Evolutionary conservation across 345 rosid species (phyloP).

Genomic region (Hibiscus syriacus): DNA sequence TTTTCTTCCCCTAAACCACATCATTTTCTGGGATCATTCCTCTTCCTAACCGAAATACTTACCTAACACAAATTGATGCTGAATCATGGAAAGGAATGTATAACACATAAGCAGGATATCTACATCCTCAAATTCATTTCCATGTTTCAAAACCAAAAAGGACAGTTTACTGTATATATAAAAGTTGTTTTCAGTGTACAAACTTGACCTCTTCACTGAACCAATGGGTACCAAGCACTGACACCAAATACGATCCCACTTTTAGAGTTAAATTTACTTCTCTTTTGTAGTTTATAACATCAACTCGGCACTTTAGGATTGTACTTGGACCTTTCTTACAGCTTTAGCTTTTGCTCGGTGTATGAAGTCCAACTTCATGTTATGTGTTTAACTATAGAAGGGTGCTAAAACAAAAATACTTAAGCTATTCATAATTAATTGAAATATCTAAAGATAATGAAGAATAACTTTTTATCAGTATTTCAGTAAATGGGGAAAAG

Average conservation of each 20-base stretch:
- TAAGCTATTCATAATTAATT: background rate
- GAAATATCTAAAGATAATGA: background rate
- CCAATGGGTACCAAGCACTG: background rate
- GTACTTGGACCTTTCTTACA: background rate
- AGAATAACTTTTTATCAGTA: no score
- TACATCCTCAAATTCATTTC: background rate
- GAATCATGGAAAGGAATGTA: background rate
- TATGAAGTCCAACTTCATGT: background rate
- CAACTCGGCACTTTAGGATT: background rate
- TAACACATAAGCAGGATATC: background rate
- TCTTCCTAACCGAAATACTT: background rate
- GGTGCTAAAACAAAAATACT: no score
- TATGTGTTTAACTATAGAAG: background rate
- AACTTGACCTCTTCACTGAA: background rate
- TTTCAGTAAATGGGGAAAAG: no score
- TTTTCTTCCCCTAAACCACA: background rate
- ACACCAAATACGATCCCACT: background rate
- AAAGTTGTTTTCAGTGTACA: background rate
- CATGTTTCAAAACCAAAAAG: background rate
- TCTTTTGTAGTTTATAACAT: no score
- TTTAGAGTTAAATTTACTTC: no score
- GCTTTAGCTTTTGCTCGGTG: no score
- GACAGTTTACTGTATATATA: background rate
- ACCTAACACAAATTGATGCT: background rate
- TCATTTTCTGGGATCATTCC: background rate